Percentiles rank a stretch among this genome's conserved stretches.
These are phyloP conservation scores for Selaginella moellendorffii DNA, from an alignment of 75 land plant genomes.

Conservation along the genomic window DNA sequence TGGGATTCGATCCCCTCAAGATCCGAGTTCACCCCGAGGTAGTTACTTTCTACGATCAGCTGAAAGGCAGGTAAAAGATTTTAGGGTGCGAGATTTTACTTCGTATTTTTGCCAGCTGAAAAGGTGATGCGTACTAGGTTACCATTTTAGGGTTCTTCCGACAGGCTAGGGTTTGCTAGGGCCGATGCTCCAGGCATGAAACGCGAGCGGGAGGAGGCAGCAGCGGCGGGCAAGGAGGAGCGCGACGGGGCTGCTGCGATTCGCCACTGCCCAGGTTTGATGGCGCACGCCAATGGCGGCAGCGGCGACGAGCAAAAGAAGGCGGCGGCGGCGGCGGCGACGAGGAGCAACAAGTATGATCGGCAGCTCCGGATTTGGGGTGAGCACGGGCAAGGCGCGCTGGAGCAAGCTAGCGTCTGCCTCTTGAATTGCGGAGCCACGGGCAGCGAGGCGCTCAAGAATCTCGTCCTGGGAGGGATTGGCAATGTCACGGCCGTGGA, in stretches of 20 bases:
- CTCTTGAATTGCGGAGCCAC: constrained; percentile 91
- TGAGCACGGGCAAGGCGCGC: constrained; percentile 84
- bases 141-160: too few relatives aligned
- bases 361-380: constrained; percentile 63
- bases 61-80: too few relatives aligned
- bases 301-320: too few relatives aligned
- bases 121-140: too few relatives aligned
- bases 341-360: neutral
- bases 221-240: neutral
- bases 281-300: neutral
- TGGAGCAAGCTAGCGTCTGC: constrained; percentile 75
- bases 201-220: neutral
- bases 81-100: too few relatives aligned
- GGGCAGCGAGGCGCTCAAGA: constrained; percentile 83
- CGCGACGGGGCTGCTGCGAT: too few relatives aligned
- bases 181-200: constrained; percentile 1
- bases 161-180: neutral
- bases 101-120: too few relatives aligned
- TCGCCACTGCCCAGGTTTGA: neutral
- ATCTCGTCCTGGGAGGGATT: constrained; percentile 89
- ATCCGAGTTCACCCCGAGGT: constrained; percentile 52
- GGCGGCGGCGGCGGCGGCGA: too few relatives aligned
- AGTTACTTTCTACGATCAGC: constrained; percentile 34
- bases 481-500: constrained; percentile 83
- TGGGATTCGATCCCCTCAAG: constrained; percentile 41